Conservation (phyloP, 2,329 filamentous ascomycete genomes). For the Blastomyces silverae region DNA sequence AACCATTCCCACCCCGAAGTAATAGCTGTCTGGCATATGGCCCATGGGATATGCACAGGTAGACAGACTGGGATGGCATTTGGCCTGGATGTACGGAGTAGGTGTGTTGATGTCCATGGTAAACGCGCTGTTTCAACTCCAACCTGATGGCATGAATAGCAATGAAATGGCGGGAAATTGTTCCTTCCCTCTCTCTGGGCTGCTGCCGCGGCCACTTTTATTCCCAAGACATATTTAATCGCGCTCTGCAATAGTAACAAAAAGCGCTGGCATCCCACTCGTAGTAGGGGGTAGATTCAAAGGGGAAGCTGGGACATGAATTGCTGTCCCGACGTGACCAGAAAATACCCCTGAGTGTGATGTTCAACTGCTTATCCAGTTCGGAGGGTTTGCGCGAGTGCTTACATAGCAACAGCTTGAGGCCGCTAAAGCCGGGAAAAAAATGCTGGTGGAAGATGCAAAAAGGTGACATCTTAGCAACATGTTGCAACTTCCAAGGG, state of each 20-base stretch:
- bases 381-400: not conserved
- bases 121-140: not conserved
- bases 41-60: constrained; percentile 3
- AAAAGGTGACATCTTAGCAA: not conserved
- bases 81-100: too few species aligned
- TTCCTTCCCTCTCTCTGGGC: not conserved
- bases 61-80: not conserved
- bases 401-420: not conserved
- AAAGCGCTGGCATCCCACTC: not conserved
- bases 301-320: not conserved
- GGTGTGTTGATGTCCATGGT: not conserved
- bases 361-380: not conserved
- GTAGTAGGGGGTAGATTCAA: not conserved
- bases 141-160: not conserved
- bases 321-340: not conserved
- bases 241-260: not conserved
- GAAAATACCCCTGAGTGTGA: not conserved
- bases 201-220: not conserved
- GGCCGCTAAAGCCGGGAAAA: not conserved
- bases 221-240: too few species aligned
- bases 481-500: not conserved
- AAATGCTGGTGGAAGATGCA: not conserved
- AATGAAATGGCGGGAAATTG: not conserved
- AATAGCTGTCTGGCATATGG: not conserved
- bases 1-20: not conserved